phyloP scores from a whole-genome alignment of 2,329 filamentous ascomycete species.

The Diaporthe sp. region DNA sequence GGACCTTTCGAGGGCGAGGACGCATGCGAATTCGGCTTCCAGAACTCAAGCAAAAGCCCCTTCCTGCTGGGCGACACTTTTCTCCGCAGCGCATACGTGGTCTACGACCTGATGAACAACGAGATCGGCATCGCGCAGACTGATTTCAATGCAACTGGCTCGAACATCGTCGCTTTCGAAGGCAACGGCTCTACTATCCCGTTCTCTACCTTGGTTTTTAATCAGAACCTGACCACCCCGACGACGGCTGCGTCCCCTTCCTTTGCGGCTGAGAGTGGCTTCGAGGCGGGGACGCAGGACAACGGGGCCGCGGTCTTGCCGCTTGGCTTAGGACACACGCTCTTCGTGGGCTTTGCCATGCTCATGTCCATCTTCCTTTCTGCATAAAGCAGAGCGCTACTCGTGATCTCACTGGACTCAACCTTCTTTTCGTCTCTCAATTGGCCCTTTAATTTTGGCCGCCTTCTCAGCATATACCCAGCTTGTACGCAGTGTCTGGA shows the following conservation, averaged over 20 bases:
- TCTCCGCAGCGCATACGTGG: constrained; percentile 68
- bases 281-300: constrained; percentile 40
- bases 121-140: constrained; percentile 65
- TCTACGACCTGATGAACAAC: constrained; percentile 69
- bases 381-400: not conserved
- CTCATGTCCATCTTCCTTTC: not conserved
- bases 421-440: not conserved
- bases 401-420: too few relatives aligned
- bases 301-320: constrained; percentile 37
- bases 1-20: constrained; percentile 56
- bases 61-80: constrained; percentile 69
- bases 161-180: constrained; percentile 61
- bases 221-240: constrained; percentile 48
- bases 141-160: constrained; percentile 63
- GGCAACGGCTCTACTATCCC: constrained; percentile 62
- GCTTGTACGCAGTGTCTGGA: not conserved
- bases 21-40: constrained; percentile 67
- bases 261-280: constrained; percentile 50
- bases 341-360: constrained; percentile 30
- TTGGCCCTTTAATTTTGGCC: not conserved
- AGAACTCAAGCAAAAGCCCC: constrained; percentile 55
- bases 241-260: constrained; percentile 43
- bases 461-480: not conserved
- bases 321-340: constrained; percentile 39
- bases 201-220: constrained; percentile 56